Percentiles rank a stretch among this genome's conserved stretches.
Conservation (phyloP, 345 rosid genomes). For the Citrus inodora region DNA sequence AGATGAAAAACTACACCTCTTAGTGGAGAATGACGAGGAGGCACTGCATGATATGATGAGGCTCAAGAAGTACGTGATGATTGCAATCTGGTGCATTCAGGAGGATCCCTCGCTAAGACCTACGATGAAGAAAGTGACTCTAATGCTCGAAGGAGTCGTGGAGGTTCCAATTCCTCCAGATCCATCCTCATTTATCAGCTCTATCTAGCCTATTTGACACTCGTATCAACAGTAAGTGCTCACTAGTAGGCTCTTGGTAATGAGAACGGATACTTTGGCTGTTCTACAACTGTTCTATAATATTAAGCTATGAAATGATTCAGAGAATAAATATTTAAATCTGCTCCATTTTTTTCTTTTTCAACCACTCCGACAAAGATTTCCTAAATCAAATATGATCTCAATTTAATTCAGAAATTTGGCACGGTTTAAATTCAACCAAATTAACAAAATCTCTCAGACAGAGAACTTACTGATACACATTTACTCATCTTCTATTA, state of each 20-base stretch:
- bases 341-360: too few species aligned
- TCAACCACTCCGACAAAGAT: too few species aligned
- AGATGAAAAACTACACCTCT: conserved; percentile 17
- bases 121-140: conserved; percentile 39
- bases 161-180: conserved; percentile 30
- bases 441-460: not conserved
- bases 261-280: not conserved
- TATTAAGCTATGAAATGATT: too few species aligned
- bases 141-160: conserved; percentile 33
- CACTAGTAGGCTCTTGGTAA: not conserved
- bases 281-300: too few species aligned
- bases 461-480: too few species aligned
- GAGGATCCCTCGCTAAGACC: conserved; percentile 48
- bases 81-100: conserved; percentile 58
- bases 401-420: not conserved
- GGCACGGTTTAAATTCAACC: not conserved
- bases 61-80: conserved; percentile 42
- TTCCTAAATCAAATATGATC: not conserved
- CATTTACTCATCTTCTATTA: not conserved
- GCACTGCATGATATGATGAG: conserved; percentile 29
- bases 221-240: not conserved
- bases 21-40: conserved; percentile 39
- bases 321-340: too few species aligned
- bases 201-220: not conserved
- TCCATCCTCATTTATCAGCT: conserved; percentile 20